Conservation (phyloP, 345 rosid species). For the Heritiera littoralis region DNA sequence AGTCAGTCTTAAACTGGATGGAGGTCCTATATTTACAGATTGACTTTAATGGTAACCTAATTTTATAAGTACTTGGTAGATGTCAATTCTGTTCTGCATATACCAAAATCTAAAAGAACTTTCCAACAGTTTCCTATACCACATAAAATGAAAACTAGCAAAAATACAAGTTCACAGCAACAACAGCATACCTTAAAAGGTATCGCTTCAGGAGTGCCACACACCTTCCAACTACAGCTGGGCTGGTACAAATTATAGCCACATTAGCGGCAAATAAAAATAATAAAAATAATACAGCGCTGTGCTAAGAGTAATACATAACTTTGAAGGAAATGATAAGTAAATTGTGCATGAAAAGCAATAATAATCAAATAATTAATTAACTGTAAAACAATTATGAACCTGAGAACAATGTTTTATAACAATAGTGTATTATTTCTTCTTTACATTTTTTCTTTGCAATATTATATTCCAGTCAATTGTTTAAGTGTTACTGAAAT, state of each 20-base stretch:
- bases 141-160: conserved; percentile 23
- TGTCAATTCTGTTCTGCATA: neutral
- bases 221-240: conserved; percentile 94
- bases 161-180: conserved; percentile 24
- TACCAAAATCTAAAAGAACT: conserved; percentile 1
- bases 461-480: conserved; percentile 8
- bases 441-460: neutral
- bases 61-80: neutral
- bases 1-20: neutral
- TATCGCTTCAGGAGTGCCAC: conserved; percentile 89
- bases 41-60: neutral
- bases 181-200: conserved; percentile 66
- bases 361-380: neutral
- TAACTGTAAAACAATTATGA: neutral
- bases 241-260: conserved; percentile 56
- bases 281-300: conserved; percentile 7
- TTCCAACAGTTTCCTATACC: neutral
- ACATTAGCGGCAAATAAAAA: conserved; percentile 18
- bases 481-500: neutral
- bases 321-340: neutral
- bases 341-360: neutral
- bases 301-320: neutral
- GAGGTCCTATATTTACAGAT: conserved; percentile 12
- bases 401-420: neutral
- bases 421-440: neutral